Base-by-base conservation (phyloP, 2,329 filamentous ascomycete genomes). In the Davidsoniella virescens region DNA sequence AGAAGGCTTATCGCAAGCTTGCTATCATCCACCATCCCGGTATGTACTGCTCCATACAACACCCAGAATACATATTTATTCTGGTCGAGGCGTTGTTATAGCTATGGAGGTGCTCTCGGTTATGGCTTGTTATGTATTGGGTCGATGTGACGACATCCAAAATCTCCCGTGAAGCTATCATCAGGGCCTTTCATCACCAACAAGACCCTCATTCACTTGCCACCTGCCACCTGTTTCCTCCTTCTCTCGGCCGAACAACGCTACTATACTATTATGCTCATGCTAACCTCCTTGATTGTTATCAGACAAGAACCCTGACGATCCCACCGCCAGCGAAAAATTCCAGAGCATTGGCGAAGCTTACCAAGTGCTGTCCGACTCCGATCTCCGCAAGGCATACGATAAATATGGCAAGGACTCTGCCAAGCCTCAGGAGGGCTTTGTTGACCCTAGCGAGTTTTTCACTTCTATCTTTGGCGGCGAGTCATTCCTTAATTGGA, bases 401-500 rank as follows among this genome's bases (percentile, higher is more conserved):
- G 92, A 98, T 68, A 94, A 94, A 67, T 90, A 81, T 71, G 92
- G 92, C 64, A 96, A 96, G 68, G 92, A 98, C 60, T 80, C 86
- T 57, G 88, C 92, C 5, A 85, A 90, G 62, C 92, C 92, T 0
- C 79, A 81, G 59, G 84, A 87, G 59, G 92, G 92, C 55, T 98
- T 98, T 64, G 85, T 85, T 71, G 92, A 98, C 64, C 92, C 92
- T 1, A 76, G 87, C 56, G 92, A 98, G 67, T 98, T 98, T 75
- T 98, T 98, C 69, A 84, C 84, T 60, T 93, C 88, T 71, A 98
- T 98, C 59, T 98, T 98, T 62, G 92, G 92, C 58, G 92, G 92
- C 54, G 90, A 95, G 59, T 87, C 90, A 10, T 98, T 98, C 61
- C 73, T 83, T 54, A 90, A 98, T 70, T 87, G 92, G 73, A 96